phyloP scores from a whole-genome alignment of 768 basidiomycete species.

The Rhizopogon vesiculosus region DNA sequence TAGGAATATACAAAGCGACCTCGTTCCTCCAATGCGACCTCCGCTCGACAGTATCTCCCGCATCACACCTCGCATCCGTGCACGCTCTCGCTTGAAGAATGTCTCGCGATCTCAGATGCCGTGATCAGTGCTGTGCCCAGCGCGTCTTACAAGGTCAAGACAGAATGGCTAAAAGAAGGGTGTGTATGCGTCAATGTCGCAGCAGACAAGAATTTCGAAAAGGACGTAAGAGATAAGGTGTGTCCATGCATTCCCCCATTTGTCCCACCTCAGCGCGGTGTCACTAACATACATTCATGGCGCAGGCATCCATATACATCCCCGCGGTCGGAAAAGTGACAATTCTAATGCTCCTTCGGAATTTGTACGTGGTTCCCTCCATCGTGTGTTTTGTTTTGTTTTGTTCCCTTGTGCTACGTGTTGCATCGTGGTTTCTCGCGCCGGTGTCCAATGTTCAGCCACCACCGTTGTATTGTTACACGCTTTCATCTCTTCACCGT shows the following conservation, averaged over 20 bases:
- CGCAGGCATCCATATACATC: constrained; percentile 87
- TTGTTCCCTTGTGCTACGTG: background rate
- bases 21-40: constrained; percentile 31
- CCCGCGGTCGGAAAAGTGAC: constrained; percentile 98
- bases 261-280: background rate
- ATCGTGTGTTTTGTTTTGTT: background rate
- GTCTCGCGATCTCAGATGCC: constrained; percentile 83
- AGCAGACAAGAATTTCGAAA: constrained; percentile 95
- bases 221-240: constrained; percentile 89
- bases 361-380: constrained; percentile 57
- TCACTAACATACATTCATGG: background rate
- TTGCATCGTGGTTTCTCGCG: background rate
- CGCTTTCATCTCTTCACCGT: background rate
- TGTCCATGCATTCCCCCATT: constrained; percentile 8
- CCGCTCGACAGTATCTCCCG: constrained; percentile 62
- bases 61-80: constrained; percentile 77
- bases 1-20: constrained; percentile 95
- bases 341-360: constrained; percentile 94
- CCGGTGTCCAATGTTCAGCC: background rate
- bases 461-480: background rate
- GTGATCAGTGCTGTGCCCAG: constrained; percentile 93
- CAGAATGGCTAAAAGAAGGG: constrained; percentile 87
- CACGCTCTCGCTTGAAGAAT: constrained; percentile 67
- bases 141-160: constrained; percentile 82
- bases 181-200: constrained; percentile 92